Conservation (phyloP, 148 eudicot species). For the Limonium bicolor region DNA sequence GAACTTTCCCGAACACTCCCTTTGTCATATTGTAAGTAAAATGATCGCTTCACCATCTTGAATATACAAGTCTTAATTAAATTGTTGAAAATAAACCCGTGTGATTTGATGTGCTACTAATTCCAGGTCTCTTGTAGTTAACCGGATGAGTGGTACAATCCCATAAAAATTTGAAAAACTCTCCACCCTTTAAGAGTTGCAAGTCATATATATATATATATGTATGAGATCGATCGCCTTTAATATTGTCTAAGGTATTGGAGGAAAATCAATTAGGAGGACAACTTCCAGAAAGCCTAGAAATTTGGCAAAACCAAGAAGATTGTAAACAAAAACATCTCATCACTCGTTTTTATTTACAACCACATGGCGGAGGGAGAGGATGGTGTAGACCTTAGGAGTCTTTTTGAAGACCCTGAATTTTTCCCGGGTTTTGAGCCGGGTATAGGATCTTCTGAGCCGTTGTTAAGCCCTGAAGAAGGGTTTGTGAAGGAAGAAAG, state of each 20-base stretch:
- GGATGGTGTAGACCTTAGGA: too few relatives aligned
- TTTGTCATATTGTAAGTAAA: constrained; percentile 41
- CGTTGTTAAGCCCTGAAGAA: too few relatives aligned
- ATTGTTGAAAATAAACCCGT: not conserved
- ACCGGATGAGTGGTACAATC: constrained; percentile 43
- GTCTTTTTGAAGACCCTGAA: too few relatives aligned
- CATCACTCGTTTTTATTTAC: constrained; percentile 1
- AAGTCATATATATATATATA: constrained; percentile 8
- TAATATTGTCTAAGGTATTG: constrained; percentile 21
- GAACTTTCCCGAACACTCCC: constrained; percentile 27
- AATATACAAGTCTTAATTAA: not conserved
- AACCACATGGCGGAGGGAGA: too few relatives aligned
- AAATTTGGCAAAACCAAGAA: constrained; percentile 34
- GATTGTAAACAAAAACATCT: constrained; percentile 43
- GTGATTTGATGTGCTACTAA: too few relatives aligned
- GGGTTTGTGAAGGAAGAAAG: too few relatives aligned
- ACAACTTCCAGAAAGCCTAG: constrained; percentile 43
- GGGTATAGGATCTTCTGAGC: too few relatives aligned
- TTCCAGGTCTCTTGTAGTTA: constrained; percentile 45
- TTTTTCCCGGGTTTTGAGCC: too few relatives aligned
- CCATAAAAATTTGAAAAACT: constrained; percentile 62
- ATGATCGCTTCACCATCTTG: not conserved
- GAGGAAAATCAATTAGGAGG: constrained; percentile 58
- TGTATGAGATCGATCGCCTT: not conserved
- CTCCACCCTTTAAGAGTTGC: constrained; percentile 46